Percentiles rank a stretch among this genome's conserved stretches.
These are phyloP conservation scores for Monosporozyma solicola DNA, from an alignment of 805 yeast species.

Conservation along the genomic window DNA sequence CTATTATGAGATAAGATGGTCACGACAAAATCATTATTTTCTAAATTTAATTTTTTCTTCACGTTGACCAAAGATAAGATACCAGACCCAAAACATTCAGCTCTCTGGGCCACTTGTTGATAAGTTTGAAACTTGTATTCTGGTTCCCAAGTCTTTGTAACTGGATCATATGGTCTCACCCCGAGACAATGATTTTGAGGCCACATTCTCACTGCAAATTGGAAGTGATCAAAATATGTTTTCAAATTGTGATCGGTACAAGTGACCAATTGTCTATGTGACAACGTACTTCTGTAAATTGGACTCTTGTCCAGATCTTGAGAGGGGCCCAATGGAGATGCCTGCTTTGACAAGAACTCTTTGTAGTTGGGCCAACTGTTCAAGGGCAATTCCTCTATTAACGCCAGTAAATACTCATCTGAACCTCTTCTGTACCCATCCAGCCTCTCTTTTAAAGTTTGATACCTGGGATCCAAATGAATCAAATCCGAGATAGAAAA, in stretches of 20 bases:
- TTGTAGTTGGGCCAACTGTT: slow-evolving; percentile 19
- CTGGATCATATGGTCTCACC: slow-evolving; percentile 28
- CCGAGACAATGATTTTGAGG: slow-evolving; percentile 41
- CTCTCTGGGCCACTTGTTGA: slow-evolving; percentile 34
- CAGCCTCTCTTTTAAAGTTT: slow-evolving; percentile 11
- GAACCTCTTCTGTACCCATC: slow-evolving; percentile 16
- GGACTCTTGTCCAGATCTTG: slow-evolving; percentile 38
- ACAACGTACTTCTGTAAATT: slow-evolving; percentile 38
- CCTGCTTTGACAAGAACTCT: slow-evolving; percentile 25
- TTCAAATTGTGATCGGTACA: slow-evolving; percentile 36
- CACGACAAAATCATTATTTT: slow-evolving; percentile 38
- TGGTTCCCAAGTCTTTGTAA: slow-evolving; percentile 32
- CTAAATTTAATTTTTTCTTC: slow-evolving; percentile 27
- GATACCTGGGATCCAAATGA: slow-evolving; percentile 16
- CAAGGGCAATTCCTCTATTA: slow-evolving; percentile 19
- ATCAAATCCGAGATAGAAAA: slow-evolving; percentile 22
- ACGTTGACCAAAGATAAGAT: slow-evolving; percentile 35
- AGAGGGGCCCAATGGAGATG: slow-evolving; percentile 28
- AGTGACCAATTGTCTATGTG: slow-evolving; percentile 29
- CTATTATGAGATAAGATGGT: slow-evolving; percentile 50
- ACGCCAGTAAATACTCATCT: slow-evolving; percentile 20
- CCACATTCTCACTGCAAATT: slow-evolving; percentile 32
- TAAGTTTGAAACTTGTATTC: slow-evolving; percentile 39
- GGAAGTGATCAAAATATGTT: slow-evolving; percentile 40
- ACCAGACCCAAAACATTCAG: slow-evolving; percentile 49